Evolutionary conservation across 306 rosid genomes (phyloP).

Genomic region (Datisca glomerata): DNA sequence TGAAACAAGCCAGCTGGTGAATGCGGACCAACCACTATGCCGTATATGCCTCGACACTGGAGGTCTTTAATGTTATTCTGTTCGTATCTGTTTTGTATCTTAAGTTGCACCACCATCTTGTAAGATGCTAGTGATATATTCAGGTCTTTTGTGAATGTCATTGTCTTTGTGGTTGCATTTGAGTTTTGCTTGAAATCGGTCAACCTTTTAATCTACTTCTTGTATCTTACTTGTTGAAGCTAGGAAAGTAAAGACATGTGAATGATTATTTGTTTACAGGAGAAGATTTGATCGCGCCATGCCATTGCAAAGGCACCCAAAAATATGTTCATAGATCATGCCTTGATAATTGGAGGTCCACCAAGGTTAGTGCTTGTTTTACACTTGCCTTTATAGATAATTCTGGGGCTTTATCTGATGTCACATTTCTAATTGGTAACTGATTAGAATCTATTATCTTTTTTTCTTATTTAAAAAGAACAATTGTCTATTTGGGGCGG

Average conservation of each 20-base stretch:
- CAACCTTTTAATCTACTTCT: too few species aligned
- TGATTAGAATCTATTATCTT: not conserved
- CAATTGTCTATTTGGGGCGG: not conserved
- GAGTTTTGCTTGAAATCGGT: too few species aligned
- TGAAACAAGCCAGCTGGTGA: constrained; percentile 50
- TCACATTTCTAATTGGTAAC: not conserved
- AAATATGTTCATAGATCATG: constrained; percentile 89
- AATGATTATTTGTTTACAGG: constrained; percentile 34
- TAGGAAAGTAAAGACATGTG: too few species aligned
- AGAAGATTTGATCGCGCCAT: constrained; percentile 90
- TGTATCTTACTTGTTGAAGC: too few species aligned
- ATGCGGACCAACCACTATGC: constrained; percentile 69
- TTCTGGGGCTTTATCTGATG: not conserved
- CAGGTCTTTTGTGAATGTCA: too few species aligned
- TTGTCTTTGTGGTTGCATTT: too few species aligned
- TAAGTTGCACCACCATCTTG: constrained; percentile 8
- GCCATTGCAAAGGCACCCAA: constrained; percentile 98
- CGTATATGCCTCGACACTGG: constrained; percentile 91
- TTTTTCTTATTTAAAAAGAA: not conserved
- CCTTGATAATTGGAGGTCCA: constrained; percentile 98
- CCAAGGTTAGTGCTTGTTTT: constrained; percentile 44
- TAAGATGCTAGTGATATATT: not conserved
- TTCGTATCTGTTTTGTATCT: constrained; percentile 9
- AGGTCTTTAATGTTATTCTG: constrained; percentile 35
- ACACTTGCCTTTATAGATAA: not conserved